Percentiles rank a stretch among this genome's conserved stretches.
phyloP scores from a whole-genome alignment of 352 stramenopile genomes.

The Phytopythium cucurbitacearum region DNA sequence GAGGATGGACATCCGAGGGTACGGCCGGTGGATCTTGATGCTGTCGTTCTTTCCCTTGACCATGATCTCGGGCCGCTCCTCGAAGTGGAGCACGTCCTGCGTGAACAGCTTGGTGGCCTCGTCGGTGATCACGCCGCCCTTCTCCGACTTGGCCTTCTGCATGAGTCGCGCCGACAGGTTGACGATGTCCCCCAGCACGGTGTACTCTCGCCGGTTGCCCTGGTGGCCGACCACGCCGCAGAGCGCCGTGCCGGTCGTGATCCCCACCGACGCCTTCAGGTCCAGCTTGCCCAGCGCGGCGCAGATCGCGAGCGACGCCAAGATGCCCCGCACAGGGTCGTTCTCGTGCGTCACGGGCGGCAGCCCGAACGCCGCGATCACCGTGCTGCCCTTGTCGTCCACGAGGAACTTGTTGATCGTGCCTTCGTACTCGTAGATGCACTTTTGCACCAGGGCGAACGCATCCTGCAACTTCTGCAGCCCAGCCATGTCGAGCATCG shows the following conservation, averaged over 20 bases:
- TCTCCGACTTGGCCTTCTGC: constrained; percentile 83
- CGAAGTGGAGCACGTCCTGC: constrained; percentile 88
- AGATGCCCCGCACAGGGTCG: constrained; percentile 86
- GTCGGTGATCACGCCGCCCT: constrained; percentile 87
- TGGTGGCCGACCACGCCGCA: constrained; percentile 91
- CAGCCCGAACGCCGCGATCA: constrained; percentile 92
- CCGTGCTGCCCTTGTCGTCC: constrained; percentile 92
- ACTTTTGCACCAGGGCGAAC: constrained; percentile 83
- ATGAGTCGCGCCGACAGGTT: constrained; percentile 92
- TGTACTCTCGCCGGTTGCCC: constrained; percentile 91
- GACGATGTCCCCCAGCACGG: constrained; percentile 92
- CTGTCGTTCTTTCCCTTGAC: constrained; percentile 93
- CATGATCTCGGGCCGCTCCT: constrained; percentile 81
- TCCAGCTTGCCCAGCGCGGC: constrained; percentile 53
- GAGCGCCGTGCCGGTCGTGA: constrained; percentile 90
- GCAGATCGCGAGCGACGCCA: constrained; percentile 84
- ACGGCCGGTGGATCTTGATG: constrained; percentile 85
- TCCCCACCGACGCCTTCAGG: constrained; percentile 87
- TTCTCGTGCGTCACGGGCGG: constrained; percentile 92
- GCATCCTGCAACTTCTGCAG: constrained; percentile 74
- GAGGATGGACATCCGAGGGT: constrained; percentile 83
- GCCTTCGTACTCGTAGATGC: constrained; percentile 93
- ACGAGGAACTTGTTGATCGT: constrained; percentile 97
- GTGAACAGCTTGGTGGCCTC: constrained; percentile 78
- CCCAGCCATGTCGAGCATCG: constrained; percentile 67